Conservation (phyloP, 345 rosid genomes). For the Dipteronia dyeriana region DNA sequence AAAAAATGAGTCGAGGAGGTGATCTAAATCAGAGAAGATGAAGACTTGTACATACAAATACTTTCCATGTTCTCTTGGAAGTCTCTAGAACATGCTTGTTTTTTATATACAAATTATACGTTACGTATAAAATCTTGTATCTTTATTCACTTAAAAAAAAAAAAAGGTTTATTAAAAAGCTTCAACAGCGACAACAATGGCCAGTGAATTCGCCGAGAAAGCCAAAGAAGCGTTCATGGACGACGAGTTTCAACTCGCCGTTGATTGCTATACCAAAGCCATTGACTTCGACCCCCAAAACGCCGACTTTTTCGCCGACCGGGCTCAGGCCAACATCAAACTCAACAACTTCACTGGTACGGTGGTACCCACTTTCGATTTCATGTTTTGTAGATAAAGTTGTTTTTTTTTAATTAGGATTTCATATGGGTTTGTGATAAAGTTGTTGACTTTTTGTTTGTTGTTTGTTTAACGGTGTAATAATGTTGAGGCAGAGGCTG, state of each 20-base stretch:
- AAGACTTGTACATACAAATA: too few species aligned
- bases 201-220: constrained; percentile 37
- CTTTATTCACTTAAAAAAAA: too few species aligned
- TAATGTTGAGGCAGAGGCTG: constrained; percentile 57
- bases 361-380: constrained; percentile 29
- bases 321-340: constrained; percentile 79
- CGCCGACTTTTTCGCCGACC: constrained; percentile 65
- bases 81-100: background rate
- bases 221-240: constrained; percentile 68
- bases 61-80: background rate
- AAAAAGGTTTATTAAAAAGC: background rate
- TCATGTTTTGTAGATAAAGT: background rate
- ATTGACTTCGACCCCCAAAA: constrained; percentile 47
- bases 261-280: constrained; percentile 62
- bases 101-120: too few species aligned
- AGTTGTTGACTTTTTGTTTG: background rate
- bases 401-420: background rate
- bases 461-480: background rate
- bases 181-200: constrained; percentile 22
- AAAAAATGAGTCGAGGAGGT: too few species aligned
- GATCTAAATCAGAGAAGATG: too few species aligned
- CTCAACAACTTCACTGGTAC: constrained; percentile 37
- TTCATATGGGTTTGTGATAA: background rate
- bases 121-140: background rate
- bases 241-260: constrained; percentile 59